A percentile compares a stretch with the other conserved stretches of the same genome.
phyloP scores from a whole-genome alignment of 192 early-diverging fungal species.

The Diversispora epigaea region DNA sequence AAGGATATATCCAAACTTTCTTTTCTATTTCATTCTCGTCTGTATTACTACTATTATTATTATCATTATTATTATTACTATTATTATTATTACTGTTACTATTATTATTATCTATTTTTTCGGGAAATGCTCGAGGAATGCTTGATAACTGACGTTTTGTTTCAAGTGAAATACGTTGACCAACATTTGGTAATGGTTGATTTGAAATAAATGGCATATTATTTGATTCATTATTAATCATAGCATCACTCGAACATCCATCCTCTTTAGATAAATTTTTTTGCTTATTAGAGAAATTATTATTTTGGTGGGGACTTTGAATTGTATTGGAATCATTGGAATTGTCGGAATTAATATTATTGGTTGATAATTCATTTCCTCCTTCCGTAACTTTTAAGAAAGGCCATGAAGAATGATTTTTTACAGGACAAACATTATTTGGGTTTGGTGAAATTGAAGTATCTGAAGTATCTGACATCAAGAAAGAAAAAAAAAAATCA shows the following conservation, averaged over 20 bases:
- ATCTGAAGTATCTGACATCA: neutral
- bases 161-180: slow-evolving; percentile 52
- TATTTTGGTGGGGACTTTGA: neutral
- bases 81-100: too few species aligned
- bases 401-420: slow-evolving; percentile 5
- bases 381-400: neutral
- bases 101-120: too few species aligned
- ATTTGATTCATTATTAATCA: slow-evolving; percentile 61
- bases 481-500: neutral
- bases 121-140: slow-evolving; percentile 65
- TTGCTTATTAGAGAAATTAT: neutral
- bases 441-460: neutral
- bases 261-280: neutral
- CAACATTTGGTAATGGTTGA: slow-evolving; percentile 41
- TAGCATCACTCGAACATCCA: slow-evolving; percentile 18
- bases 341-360: neutral
- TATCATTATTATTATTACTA: too few species aligned
- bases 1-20: slow-evolving; percentile 94
- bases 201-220: slow-evolving; percentile 63
- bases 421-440: neutral
- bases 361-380: too few species aligned
- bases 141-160: slow-evolving; percentile 69
- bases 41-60: too few species aligned
- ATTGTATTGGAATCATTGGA: neutral
- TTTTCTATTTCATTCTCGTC: slow-evolving; percentile 36